phyloP scores from a whole-genome alignment of 148 eudicot species.

The Rhododendron ovatum region DNA sequence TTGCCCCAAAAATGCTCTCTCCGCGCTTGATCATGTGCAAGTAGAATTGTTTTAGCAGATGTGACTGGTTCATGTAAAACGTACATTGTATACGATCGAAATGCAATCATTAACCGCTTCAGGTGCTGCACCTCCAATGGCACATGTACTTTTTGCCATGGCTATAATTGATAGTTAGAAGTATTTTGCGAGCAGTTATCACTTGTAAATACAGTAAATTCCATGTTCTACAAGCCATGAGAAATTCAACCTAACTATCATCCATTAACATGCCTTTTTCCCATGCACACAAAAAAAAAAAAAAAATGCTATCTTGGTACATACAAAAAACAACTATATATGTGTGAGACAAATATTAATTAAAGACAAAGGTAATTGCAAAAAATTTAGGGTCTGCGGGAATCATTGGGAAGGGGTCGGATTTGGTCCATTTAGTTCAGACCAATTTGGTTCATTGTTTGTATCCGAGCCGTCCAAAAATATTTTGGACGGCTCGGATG shows the following conservation, averaged over 20 bases:
- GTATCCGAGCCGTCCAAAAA: too few relatives aligned
- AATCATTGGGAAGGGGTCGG: not conserved
- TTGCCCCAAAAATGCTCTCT: not conserved
- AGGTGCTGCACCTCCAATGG: not conserved
- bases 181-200: not conserved
- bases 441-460: too few relatives aligned
- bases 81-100: too few relatives aligned
- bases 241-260: too few relatives aligned
- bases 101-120: not conserved
- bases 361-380: not conserved
- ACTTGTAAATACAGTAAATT: not conserved
- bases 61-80: too few relatives aligned
- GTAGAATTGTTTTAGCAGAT: too few relatives aligned
- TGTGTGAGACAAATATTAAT: not conserved
- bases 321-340: too few relatives aligned
- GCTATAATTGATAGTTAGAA: too few relatives aligned
- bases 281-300: not conserved
- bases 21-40: not conserved
- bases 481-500: too few relatives aligned
- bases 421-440: too few relatives aligned
- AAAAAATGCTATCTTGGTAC: not conserved
- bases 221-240: not conserved
- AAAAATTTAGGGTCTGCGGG: not conserved
- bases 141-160: too few relatives aligned
- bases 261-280: not conserved